Conservation (phyloP, 192 early-diverging fungal genomes). For the Rhizophagus clarus region DNA sequence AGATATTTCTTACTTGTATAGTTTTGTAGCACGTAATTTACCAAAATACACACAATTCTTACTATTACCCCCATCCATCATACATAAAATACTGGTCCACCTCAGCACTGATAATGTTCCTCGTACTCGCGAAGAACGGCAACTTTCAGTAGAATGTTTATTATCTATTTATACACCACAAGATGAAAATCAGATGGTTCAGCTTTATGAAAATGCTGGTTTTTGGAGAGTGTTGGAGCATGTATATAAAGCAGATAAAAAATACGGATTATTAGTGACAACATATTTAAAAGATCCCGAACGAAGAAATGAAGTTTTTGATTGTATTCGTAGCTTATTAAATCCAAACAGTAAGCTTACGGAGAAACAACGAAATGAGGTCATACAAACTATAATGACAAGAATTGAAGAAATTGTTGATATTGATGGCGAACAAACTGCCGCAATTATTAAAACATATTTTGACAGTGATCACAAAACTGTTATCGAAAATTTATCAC, state of each 20-base stretch:
- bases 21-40: constrained; percentile 57
- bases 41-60: constrained; percentile 59
- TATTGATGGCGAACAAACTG: constrained; percentile 60
- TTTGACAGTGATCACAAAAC: constrained; percentile 57
- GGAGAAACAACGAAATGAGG: constrained; percentile 49
- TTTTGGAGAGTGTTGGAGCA: constrained; percentile 61
- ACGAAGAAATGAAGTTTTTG: constrained; percentile 49
- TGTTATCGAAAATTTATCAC: constrained; percentile 45
- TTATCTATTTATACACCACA: constrained; percentile 55
- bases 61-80: constrained; percentile 53
- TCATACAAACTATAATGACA: constrained; percentile 49
- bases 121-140: constrained; percentile 52
- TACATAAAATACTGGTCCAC: constrained; percentile 52
- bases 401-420: constrained; percentile 61
- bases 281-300: constrained; percentile 59
- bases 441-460: constrained; percentile 51
- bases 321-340: constrained; percentile 52
- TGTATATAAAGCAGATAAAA: constrained; percentile 56
- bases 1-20: constrained; percentile 51
- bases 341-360: constrained; percentile 40
- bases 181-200: constrained; percentile 53
- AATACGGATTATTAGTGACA: constrained; percentile 55
- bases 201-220: constrained; percentile 55
- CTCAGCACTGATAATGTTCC: constrained; percentile 49
- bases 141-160: constrained; percentile 55